Conservation (phyloP, 1,284 basidiomycete species). For the Laetiporus sulphureus region DNA sequence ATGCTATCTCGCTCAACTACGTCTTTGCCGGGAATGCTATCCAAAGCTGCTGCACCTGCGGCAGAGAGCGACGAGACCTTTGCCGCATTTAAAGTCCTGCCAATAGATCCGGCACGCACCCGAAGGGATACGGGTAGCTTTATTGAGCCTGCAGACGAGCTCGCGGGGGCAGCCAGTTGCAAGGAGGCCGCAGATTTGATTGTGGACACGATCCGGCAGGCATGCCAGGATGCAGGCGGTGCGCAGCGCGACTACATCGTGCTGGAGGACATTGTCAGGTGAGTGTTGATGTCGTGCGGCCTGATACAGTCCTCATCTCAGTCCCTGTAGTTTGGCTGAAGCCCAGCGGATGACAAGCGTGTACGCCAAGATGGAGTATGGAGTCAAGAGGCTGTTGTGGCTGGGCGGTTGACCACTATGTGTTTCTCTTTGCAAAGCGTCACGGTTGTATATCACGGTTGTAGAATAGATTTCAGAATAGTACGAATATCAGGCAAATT, state of each 20-base stretch:
- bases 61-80: constrained; percentile 35
- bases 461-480: too few relatives aligned
- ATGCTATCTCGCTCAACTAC: constrained; percentile 16
- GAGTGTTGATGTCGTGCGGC: constrained; percentile 21
- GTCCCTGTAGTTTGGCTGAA: constrained; percentile 55
- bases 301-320: constrained; percentile 5
- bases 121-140: constrained; percentile 48
- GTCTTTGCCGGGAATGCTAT: constrained; percentile 28
- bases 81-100: constrained; percentile 72
- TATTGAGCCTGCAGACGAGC: constrained; percentile 54
- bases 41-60: constrained; percentile 26
- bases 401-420: constrained; percentile 69
- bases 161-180: constrained; percentile 60
- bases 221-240: constrained; percentile 59
- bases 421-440: too few relatives aligned
- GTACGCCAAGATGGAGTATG: constrained; percentile 87
- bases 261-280: constrained; percentile 79
- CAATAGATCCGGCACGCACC: constrained; percentile 56
- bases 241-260: constrained; percentile 43
- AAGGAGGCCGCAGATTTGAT: constrained; percentile 71
- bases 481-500: too few relatives aligned
- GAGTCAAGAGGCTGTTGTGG: constrained; percentile 84
- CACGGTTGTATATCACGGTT: too few relatives aligned
- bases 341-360: constrained; percentile 78
- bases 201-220: constrained; percentile 60